A percentile compares a stretch with the other conserved stretches of the same genome.
These are phyloP conservation scores for Yarrowia sp. DNA, from an alignment of 805 yeast genomes.

Conservation along the genomic window DNA sequence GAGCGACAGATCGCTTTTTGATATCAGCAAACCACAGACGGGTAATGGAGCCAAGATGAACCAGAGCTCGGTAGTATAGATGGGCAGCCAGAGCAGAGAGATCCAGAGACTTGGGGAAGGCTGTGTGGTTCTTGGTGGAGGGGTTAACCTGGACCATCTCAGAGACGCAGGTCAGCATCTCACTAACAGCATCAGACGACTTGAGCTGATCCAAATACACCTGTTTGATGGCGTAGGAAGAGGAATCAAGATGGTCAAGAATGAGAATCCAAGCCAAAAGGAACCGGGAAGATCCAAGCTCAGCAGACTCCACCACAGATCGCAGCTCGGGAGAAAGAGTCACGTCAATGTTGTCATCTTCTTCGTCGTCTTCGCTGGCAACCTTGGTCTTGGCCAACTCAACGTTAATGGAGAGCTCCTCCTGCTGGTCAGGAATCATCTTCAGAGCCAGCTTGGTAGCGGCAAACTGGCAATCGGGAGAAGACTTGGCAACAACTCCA, in stretches of 20 bases:
- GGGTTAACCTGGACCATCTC: slow-evolving; percentile 7
- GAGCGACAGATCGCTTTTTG: slow-evolving; percentile 62
- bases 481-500: slow-evolving; percentile 6
- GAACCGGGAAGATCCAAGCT: slow-evolving; percentile 19
- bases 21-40: slow-evolving; percentile 49
- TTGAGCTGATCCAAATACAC: slow-evolving; percentile 23
- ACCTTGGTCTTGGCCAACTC: slow-evolving; percentile 44
- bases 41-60: slow-evolving; percentile 17
- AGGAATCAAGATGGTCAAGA: slow-evolving; percentile 15
- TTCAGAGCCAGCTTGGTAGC: slow-evolving; percentile 30
- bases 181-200: background rate
- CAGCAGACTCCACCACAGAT: slow-evolving; percentile 7
- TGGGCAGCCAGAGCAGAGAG: slow-evolving; percentile 55
- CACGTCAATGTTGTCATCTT: slow-evolving; percentile 33
- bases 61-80: slow-evolving; percentile 60
- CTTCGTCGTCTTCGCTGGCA: slow-evolving; percentile 28
- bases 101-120: slow-evolving; percentile 33
- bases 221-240: slow-evolving; percentile 19
- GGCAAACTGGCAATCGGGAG: slow-evolving; percentile 25
- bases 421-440: slow-evolving; percentile 29
- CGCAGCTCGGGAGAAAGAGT: slow-evolving; percentile 19
- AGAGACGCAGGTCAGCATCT: slow-evolving; percentile 8
- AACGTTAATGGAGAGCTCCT: slow-evolving; percentile 37
- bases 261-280: slow-evolving; percentile 12
- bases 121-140: slow-evolving; percentile 43